Base-by-base conservation (phyloP, 2,329 filamentous ascomycete species). In the Diaporthe vaccinii region DNA sequence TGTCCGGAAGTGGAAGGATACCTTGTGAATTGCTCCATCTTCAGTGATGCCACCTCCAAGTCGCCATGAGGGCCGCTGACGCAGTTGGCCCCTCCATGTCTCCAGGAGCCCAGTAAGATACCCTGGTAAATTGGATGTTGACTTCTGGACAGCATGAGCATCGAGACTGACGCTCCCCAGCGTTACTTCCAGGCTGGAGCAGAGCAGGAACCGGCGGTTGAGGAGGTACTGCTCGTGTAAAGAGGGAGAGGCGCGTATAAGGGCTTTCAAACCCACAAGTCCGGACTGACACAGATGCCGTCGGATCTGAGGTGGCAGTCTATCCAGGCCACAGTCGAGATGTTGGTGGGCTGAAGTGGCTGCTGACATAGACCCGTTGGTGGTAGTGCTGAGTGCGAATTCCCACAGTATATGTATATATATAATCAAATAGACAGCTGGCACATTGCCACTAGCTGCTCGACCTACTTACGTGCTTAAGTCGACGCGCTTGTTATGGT, bases 171-270 rank as follows among this genome's bases (percentile, higher is more conserved):
- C 76, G 67, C 70, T 78, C 22, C 76, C 67, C 3, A 82, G 69
- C 1, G 76, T 77, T n/a, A 36, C 49, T 34, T 78, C 61, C 8
- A 82, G 74, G 34, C 46, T 76, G 28, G 46, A 25, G 71, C 69
- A 59, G 34, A 82, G 79, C 1, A 82, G 28, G 31, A 65, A 67
- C 51, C 65, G 78, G 36, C 78, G 78, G 70, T 79, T 75, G 36
- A 77, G 72, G 14, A 78, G 58, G 70, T 80, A 81, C 74, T 82
- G 80, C 49, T 79, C 70, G 58, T 80, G 74, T 58, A 78, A 82
- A 36, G 77, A 72, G 15, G 80, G 79, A 5, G 80, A 82, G 34
- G 80, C 79, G 62, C 67, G 78, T 22, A 81, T 75, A 4, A 82
- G 74, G 28, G 76, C 73, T n/a, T 72, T 77, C 15, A 82, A 72